phyloP scores from a whole-genome alignment of 192 early-diverging fungal species.

The Entomortierella beljakovae region DNA sequence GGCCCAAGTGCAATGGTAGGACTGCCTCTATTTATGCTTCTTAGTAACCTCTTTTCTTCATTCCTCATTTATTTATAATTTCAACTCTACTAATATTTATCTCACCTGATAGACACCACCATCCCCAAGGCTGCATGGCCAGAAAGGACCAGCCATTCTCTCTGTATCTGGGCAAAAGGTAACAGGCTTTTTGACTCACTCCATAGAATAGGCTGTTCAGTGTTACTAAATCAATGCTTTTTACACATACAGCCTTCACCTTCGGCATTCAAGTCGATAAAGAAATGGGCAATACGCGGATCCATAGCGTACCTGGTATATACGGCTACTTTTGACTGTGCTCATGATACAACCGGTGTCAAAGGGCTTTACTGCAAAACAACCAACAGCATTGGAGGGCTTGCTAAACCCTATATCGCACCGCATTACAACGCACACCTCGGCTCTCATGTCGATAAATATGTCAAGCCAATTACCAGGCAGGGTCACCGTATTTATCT shows the following conservation, averaged over 20 bases:
- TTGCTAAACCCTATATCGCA: constrained; percentile 32
- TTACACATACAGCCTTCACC: not conserved
- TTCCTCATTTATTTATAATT: not conserved
- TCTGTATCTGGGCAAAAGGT: constrained; percentile 31
- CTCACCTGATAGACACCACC: constrained; percentile 41
- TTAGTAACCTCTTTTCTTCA: not conserved
- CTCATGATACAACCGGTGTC: constrained; percentile 22
- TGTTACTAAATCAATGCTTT: not conserved
- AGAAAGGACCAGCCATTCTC: constrained; percentile 47
- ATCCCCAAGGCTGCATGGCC: constrained; percentile 41
- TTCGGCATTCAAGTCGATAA: constrained; percentile 3
- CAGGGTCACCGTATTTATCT: constrained; percentile 34
- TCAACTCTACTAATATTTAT: not conserved
- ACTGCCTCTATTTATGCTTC: not conserved
- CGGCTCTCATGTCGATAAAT: constrained; percentile 40
- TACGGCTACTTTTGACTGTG: constrained; percentile 36
- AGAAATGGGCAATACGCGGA: constrained; percentile 49
- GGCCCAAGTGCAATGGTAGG: not conserved
- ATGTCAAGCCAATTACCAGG: constrained; percentile 25
- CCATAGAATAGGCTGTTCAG: not conserved
- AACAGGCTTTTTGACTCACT: not conserved
- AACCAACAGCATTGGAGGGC: constrained; percentile 38
- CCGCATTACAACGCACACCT: constrained; percentile 39
- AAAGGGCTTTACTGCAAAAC: constrained; percentile 44
- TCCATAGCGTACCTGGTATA: constrained; percentile 34